Conservation (phyloP, 108 stramenopile genomes). For the Cylindrotheca fusiformis region DNA sequence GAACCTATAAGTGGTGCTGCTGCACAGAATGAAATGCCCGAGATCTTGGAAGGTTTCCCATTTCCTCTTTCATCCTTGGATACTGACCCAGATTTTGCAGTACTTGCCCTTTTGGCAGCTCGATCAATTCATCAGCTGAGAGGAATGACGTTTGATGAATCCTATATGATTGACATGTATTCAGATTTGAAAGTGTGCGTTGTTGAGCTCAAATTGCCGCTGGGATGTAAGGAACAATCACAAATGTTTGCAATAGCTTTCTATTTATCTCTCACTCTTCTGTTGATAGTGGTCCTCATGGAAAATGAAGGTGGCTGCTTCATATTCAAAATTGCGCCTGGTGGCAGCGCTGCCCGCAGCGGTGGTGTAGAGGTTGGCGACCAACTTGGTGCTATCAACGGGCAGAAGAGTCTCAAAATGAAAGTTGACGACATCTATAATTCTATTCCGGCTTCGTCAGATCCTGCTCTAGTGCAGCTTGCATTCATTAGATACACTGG, state of each 20-base stretch:
- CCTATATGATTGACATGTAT: slow-evolving; percentile 45
- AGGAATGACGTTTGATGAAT: slow-evolving; percentile 63
- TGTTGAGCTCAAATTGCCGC: slow-evolving; percentile 56
- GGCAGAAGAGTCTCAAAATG: slow-evolving; percentile 51
- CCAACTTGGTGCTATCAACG: slow-evolving; percentile 79
- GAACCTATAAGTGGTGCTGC: too few species aligned
- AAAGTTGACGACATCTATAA: slow-evolving; percentile 66
- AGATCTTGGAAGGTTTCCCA: not conserved
- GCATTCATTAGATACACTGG: slow-evolving; percentile 76
- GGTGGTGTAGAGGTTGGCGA: slow-evolving; percentile 66
- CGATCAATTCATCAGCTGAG: slow-evolving; percentile 57
- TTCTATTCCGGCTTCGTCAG: slow-evolving; percentile 37
- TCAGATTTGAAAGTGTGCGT: slow-evolving; percentile 67
- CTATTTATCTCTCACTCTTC: not conserved
- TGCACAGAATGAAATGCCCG: too few species aligned
- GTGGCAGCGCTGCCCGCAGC: slow-evolving; percentile 52
- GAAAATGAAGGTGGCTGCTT: slow-evolving; percentile 55
- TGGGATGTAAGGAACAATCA: slow-evolving; percentile 53
- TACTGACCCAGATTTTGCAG: slow-evolving; percentile 18
- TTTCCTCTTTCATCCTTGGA: slow-evolving; percentile 11
- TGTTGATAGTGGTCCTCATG: slow-evolving; percentile 15
- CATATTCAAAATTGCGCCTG: slow-evolving; percentile 65
- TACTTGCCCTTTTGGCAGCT: slow-evolving; percentile 54
- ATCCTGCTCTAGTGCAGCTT: slow-evolving; percentile 47
- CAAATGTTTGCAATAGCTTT: not conserved